Conservation (phyloP, 257 asterid species). For the Solanum commersonii region DNA sequence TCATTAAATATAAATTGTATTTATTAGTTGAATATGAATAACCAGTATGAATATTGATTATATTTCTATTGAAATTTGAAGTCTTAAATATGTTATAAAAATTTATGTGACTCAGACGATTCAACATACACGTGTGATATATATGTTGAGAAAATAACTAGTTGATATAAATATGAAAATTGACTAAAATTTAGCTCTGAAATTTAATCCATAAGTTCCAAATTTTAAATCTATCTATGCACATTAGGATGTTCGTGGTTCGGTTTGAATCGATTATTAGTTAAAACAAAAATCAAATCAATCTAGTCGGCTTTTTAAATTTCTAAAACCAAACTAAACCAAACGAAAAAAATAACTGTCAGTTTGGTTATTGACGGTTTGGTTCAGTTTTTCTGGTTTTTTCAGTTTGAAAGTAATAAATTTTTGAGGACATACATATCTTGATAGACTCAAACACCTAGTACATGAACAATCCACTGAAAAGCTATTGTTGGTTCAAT, state of each 20-base stretch:
- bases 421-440: no score
- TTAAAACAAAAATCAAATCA: no score
- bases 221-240: neutral
- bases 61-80: neutral
- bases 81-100: neutral
- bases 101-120: neutral
- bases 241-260: neutral
- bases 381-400: no score
- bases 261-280: no score
- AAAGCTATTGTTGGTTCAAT: no score
- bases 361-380: no score
- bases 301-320: no score
- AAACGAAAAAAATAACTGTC: no score
- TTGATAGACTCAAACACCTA: no score
- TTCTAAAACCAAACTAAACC: no score
- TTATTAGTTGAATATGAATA: neutral
- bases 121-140: neutral
- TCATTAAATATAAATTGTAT: neutral
- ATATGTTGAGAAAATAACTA: neutral
- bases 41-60: neutral
- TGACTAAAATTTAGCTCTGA: neutral
- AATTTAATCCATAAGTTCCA: neutral
- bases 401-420: no score
- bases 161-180: neutral
- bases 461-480: no score